Evolutionary conservation across 257 asterid species (phyloP).

Genomic region (Solanum megistacrolobum): DNA sequence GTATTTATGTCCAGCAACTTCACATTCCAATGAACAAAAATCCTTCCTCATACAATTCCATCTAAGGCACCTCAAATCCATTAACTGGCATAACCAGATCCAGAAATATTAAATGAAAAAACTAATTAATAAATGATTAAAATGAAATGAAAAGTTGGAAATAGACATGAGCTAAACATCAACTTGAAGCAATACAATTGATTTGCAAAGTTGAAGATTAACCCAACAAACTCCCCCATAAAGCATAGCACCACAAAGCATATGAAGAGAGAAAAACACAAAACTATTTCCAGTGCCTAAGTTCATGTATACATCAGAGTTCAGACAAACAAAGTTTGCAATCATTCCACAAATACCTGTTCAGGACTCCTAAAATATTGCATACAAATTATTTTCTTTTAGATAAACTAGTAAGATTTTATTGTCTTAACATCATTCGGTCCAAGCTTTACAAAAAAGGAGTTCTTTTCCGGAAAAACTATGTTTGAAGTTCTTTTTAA

Average conservation of each 20-base stretch:
- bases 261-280: background rate
- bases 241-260: background rate
- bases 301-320: background rate
- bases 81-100: conserved; percentile 12
- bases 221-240: background rate
- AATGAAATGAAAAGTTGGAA: background rate
- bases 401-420: background rate
- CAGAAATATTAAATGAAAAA: conserved; percentile 1
- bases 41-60: conserved; percentile 13
- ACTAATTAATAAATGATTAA: background rate
- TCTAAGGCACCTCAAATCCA: conserved; percentile 7
- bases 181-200: background rate
- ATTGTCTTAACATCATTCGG: background rate
- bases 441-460: background rate
- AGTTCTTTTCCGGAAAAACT: background rate
- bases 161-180: background rate
- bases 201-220: background rate
- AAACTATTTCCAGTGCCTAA: too few species aligned
- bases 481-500: background rate
- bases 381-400: background rate
- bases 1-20: conserved; percentile 4
- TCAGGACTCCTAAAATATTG: background rate
- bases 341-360: background rate
- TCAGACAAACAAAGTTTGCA: background rate
- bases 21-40: conserved; percentile 10